phyloP scores from a whole-genome alignment of 2,329 filamentous ascomycete genomes.

The Cladosporium sp. region DNA sequence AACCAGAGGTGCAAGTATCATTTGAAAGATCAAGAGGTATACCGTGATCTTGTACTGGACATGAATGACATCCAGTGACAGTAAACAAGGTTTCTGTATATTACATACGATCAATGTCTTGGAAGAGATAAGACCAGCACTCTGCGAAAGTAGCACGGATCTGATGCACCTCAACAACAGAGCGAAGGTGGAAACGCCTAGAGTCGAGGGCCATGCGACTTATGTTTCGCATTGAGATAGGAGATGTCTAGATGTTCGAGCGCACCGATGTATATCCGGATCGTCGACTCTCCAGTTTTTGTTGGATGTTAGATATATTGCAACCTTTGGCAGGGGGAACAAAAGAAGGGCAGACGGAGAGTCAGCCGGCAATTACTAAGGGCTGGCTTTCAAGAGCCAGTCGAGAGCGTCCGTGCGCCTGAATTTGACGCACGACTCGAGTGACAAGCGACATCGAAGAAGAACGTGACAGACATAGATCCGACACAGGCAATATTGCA shows the following conservation, averaged over 20 bases:
- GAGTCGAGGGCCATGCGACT: background rate
- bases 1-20: background rate
- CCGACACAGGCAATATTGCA: background rate
- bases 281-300: background rate
- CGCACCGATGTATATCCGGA: background rate
- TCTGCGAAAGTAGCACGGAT: background rate
- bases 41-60: background rate
- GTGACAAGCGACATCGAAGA: background rate
- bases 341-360: background rate
- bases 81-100: background rate
- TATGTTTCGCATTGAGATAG: background rate
- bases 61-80: background rate
- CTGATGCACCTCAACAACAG: background rate
- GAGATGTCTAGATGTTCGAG: background rate
- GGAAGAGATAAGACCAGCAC: background rate
- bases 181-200: background rate
- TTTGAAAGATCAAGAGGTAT: background rate
- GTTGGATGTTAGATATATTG: conserved; percentile 1
- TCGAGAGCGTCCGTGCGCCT: conserved; percentile 2
- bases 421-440: conserved; percentile 15
- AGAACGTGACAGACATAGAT: background rate
- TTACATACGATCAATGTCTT: background rate
- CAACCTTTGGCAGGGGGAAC: background rate
- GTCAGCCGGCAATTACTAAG: background rate
- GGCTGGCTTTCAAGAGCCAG: background rate